A percentile compares a stretch with the other conserved stretches of the same genome.
These are phyloP conservation scores for Candida maesae DNA, from an alignment of 805 yeast species.

Conservation along the genomic window DNA sequence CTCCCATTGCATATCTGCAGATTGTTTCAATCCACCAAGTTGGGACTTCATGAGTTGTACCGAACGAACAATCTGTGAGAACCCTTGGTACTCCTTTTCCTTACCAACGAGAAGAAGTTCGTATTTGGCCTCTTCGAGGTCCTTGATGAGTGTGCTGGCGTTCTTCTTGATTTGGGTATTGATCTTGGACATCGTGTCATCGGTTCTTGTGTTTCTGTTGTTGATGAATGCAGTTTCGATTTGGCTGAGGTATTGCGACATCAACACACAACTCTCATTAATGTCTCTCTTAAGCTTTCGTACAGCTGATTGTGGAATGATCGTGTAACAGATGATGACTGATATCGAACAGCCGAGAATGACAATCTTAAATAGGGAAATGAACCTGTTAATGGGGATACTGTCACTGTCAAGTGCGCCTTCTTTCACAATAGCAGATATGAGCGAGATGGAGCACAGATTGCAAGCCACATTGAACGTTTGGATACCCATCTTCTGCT, in stretches of 20 bases:
- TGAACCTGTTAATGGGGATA: conserved; percentile 52
- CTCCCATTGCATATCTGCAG: conserved; percentile 64
- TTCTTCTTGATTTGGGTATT: conserved; percentile 38
- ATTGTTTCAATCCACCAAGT: conserved; percentile 62
- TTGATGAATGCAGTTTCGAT: conserved; percentile 47
- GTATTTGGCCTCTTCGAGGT: conserved; percentile 55
- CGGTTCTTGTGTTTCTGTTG: conserved; percentile 39
- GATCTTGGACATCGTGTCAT: conserved; percentile 28
- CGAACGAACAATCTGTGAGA: conserved; percentile 46
- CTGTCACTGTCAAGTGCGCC: conserved; percentile 58
- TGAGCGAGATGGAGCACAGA: conserved; percentile 65
- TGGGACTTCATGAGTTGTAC: conserved; percentile 50
- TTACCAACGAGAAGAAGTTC: conserved; percentile 55
- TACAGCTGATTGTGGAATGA: conserved; percentile 63
- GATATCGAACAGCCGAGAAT: conserved; percentile 57
- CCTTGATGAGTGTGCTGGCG: conserved; percentile 35
- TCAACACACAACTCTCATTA: conserved; percentile 47
- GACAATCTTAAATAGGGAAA: conserved; percentile 55
- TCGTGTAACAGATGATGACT: conserved; percentile 52
- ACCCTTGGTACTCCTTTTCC: conserved; percentile 47
- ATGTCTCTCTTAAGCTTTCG: conserved; percentile 40
- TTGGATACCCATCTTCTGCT: conserved; percentile 60
- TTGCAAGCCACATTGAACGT: conserved; percentile 82
- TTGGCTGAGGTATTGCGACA: conserved; percentile 46
- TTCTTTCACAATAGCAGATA: conserved; percentile 70